These are phyloP conservation scores for Heliamphora pulchella DNA, from an alignment of 179 eudicot species.

Conservation along the genomic window DNA sequence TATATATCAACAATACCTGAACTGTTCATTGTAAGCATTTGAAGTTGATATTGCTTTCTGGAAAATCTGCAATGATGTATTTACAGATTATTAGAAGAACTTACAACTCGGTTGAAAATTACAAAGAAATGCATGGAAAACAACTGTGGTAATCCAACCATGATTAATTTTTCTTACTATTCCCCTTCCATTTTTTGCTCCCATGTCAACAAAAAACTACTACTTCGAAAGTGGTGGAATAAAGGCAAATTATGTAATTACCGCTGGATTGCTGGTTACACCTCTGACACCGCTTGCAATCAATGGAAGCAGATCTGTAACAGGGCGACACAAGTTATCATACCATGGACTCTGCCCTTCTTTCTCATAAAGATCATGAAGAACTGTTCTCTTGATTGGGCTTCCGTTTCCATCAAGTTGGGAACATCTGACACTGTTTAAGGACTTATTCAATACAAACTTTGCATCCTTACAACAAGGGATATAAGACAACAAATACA, in stretches of 20 bases:
- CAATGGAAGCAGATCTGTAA: slow-evolving; percentile 81
- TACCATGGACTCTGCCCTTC: slow-evolving; percentile 98
- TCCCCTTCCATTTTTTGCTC: neutral
- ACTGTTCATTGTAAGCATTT: slow-evolving; percentile 84
- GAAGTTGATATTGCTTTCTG: slow-evolving; percentile 98
- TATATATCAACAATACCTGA: slow-evolving; percentile 40
- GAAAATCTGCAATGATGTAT: slow-evolving; percentile 59
- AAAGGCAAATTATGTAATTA: slow-evolving; percentile 17
- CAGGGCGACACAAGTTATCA: slow-evolving; percentile 92
- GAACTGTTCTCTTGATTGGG: slow-evolving; percentile 51
- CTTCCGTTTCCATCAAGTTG: slow-evolving; percentile 55
- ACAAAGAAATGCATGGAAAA: neutral
- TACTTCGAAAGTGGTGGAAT: neutral
- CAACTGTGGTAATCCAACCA: neutral
- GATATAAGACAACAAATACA: neutral
- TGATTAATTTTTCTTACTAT: neutral
- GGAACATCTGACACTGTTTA: slow-evolving; percentile 62
- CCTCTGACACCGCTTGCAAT: slow-evolving; percentile 85
- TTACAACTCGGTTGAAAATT: slow-evolving; percentile 3
- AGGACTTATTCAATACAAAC: slow-evolving; percentile 10
- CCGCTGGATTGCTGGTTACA: slow-evolving; percentile 99
- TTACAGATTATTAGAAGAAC: slow-evolving; percentile 6
- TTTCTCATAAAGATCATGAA: slow-evolving; percentile 85
- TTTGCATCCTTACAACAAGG: neutral
- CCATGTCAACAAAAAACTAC: neutral